phyloP scores from a whole-genome alignment of 495 filamentous ascomycete species.

The Tuber borchii region DNA sequence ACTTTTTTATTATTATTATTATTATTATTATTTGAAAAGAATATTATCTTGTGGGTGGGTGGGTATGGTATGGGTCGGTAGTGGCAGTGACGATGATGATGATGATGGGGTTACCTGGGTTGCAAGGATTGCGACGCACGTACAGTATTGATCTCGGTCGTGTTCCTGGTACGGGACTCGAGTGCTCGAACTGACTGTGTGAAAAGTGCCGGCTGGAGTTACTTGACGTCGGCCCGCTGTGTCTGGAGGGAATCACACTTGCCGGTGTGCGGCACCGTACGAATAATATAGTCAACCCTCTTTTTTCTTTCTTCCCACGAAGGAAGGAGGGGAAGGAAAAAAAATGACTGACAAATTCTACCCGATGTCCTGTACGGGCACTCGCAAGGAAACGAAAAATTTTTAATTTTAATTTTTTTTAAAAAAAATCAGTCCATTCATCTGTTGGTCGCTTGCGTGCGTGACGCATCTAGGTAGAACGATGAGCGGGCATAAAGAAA shows the following conservation, averaged over 20 bases:
- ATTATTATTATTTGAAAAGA: background rate
- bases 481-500: background rate
- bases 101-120: conserved; percentile 1
- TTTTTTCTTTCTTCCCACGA: background rate
- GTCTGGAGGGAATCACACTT: background rate
- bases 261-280: background rate
- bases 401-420: background rate
- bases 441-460: background rate
- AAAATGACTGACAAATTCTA: background rate
- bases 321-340: background rate
- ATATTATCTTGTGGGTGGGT: background rate
- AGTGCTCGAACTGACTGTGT: background rate
- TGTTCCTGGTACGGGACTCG: background rate
- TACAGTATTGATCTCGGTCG: background rate
- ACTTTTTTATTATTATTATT: background rate
- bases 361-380: background rate
- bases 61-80: background rate
- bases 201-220: conserved; percentile 4
- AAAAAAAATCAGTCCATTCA: background rate
- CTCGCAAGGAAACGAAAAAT: background rate
- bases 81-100: background rate
- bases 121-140: background rate
- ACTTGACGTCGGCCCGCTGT: background rate
- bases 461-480: background rate
- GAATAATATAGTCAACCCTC: background rate